Evolutionary conservation across 805 yeast genomes (phyloP).

Genomic region (Starmerella gropengiesseri): DNA sequence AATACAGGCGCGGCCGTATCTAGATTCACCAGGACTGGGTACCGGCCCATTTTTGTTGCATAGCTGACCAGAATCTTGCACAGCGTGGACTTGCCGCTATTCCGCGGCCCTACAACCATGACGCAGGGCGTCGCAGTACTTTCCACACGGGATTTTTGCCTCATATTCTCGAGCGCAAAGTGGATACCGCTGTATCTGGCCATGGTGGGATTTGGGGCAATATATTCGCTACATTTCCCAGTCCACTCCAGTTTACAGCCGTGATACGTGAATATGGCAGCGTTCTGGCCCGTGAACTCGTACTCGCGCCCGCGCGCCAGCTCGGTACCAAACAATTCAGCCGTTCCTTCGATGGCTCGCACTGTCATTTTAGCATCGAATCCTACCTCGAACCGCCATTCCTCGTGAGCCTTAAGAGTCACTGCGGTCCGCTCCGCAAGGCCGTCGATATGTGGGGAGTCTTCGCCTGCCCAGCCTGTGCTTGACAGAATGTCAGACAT

Average conservation of each 20-base stretch:
- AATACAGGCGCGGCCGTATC: constrained; percentile 66
- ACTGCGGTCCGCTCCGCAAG: constrained; percentile 6
- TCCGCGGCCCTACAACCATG: constrained; percentile 59
- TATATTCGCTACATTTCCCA: constrained; percentile 39
- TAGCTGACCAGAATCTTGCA: constrained; percentile 61
- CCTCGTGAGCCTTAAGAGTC: constrained; percentile 32
- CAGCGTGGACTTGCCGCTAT: constrained; percentile 70
- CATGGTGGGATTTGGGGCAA: constrained; percentile 63
- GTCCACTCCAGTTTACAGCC: constrained; percentile 53
- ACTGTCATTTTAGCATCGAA: constrained; percentile 41
- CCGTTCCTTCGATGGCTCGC: constrained; percentile 54
- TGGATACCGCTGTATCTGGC: constrained; percentile 55
- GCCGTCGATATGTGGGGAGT: not conserved
- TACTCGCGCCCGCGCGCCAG: constrained; percentile 61
- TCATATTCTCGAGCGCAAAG: constrained; percentile 55
- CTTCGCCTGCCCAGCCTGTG: not conserved
- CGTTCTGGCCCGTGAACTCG: constrained; percentile 43
- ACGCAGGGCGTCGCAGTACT: constrained; percentile 35
- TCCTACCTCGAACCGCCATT: constrained; percentile 70
- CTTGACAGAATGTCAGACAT: constrained; percentile 1
- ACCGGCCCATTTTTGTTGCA: constrained; percentile 55
- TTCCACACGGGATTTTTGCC: constrained; percentile 26
- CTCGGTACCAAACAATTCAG: constrained; percentile 90
- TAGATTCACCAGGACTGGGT: constrained; percentile 67
- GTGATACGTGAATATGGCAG: constrained; percentile 48